These are phyloP conservation scores for Gnetum montanum DNA, from an alignment of 75 land plant species.

Conservation along the genomic window DNA sequence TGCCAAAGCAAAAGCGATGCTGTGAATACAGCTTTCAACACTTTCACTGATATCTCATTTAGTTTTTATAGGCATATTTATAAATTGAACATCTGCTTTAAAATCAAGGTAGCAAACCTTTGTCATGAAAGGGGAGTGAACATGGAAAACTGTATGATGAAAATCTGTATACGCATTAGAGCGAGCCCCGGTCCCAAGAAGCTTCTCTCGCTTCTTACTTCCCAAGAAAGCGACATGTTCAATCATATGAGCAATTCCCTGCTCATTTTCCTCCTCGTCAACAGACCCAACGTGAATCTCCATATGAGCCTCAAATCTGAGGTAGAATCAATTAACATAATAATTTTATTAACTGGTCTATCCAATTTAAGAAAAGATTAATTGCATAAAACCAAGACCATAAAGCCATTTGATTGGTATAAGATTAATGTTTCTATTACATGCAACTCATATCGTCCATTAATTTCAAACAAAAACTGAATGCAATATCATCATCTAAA, in stretches of 20 bases:
- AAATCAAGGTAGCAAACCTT: constrained; percentile 50
- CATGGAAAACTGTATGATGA: constrained; percentile 98
- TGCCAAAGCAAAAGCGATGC: too few species aligned
- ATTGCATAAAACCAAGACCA: neutral
- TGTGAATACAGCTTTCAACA: too few species aligned
- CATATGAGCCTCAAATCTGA: constrained; percentile 99
- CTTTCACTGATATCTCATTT: too few species aligned
- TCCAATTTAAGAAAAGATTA: too few species aligned
- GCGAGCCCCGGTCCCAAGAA: constrained; percentile 94
- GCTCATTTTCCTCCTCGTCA: constrained; percentile 96
- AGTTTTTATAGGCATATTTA: too few species aligned
- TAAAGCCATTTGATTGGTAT: neutral
- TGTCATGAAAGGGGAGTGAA: constrained; percentile 88
- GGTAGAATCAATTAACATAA: neutral
- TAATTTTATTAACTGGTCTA: too few species aligned
- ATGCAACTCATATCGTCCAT: too few species aligned
- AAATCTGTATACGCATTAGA: constrained; percentile 99
- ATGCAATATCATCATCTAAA: too few species aligned
- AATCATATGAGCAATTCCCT: constrained; percentile 99
- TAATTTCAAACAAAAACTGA: too few species aligned
- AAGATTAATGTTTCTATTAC: too few species aligned
- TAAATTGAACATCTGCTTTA: too few species aligned
- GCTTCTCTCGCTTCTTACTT: constrained; percentile 98
- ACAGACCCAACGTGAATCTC: constrained; percentile 99
- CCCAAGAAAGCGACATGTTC: constrained; percentile 99